Percentiles rank a stretch among this genome's conserved stretches.
These are phyloP conservation scores for Amanita thiersii DNA, from an alignment of 768 basidiomycete species.

Conservation along the genomic window DNA sequence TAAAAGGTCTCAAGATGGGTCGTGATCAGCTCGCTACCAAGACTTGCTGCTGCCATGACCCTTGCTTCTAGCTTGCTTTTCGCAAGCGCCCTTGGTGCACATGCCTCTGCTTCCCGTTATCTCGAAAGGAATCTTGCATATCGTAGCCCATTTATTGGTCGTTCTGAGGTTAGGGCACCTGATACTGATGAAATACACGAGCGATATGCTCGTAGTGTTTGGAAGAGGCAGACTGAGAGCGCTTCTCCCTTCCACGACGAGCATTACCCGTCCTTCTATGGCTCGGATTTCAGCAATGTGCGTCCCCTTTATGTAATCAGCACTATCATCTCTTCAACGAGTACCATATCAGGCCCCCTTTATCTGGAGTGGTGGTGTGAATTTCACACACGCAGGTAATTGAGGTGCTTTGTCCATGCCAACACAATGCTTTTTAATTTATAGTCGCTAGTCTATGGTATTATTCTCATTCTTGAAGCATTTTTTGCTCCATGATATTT, in stretches of 20 bases:
- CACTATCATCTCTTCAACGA: not conserved
- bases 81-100: no score
- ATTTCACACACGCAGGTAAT: slow-evolving; percentile 40
- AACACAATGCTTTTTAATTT: not conserved
- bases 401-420: not conserved
- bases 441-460: slow-evolving; percentile 43
- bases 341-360: slow-evolving; percentile 26
- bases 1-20: no score
- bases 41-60: no score
- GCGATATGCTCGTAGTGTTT: no score
- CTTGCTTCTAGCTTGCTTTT: no score
- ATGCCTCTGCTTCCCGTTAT: slow-evolving; percentile 14
- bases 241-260: slow-evolving; percentile 34
- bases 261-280: slow-evolving; percentile 44
- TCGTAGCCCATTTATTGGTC: slow-evolving; percentile 27
- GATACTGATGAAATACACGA: not conserved
- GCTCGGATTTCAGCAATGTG: slow-evolving; percentile 41
- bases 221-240: slow-evolving; percentile 27
- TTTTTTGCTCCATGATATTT: no score
- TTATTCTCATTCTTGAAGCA: no score
- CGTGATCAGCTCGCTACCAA: no score
- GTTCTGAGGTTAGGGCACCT: slow-evolving; percentile 20
- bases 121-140: slow-evolving; percentile 34
- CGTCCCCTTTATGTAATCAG: slow-evolving; percentile 5
- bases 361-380: slow-evolving; percentile 41